Conservation (phyloP, 306 rosid species). For the Carpinus viminea region DNA sequence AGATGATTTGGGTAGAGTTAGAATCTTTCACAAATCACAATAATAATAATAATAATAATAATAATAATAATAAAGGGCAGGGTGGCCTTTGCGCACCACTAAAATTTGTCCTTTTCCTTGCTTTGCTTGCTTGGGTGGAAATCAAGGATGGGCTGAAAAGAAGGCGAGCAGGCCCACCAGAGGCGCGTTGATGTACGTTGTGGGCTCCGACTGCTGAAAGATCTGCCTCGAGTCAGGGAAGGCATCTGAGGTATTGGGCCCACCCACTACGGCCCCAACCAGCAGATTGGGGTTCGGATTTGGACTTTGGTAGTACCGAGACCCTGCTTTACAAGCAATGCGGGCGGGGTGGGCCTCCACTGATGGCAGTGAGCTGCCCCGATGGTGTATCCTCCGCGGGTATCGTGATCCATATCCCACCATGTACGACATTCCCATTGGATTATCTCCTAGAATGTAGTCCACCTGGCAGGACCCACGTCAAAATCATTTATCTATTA, state of each 20-base stretch:
- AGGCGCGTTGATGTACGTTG: conserved; percentile 82
- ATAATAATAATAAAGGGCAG: conserved; percentile 1
- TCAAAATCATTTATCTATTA: not conserved
- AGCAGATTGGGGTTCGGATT: conserved; percentile 74
- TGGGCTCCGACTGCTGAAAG: conserved; percentile 93
- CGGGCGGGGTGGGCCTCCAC: conserved; percentile 68
- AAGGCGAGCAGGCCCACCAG: conserved; percentile 86
- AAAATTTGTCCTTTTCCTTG: not conserved
- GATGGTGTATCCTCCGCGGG: conserved; percentile 90
- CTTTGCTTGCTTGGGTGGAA: not conserved
- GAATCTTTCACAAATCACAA: conserved; percentile 30
- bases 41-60: conserved; percentile 9
- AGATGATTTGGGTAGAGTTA: conserved; percentile 9
- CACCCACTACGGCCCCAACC: conserved; percentile 90
- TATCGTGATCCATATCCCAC: conserved; percentile 87
- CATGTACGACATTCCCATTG: conserved; percentile 91
- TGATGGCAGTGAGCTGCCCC: conserved; percentile 86
- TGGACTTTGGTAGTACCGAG: conserved; percentile 61
- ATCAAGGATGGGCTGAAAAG: conserved; percentile 79
- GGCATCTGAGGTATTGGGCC: conserved; percentile 74
- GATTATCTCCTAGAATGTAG: conserved; percentile 91
- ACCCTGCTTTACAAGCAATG: conserved; percentile 84
- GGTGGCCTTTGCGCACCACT: conserved; percentile 51
- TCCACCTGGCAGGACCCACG: conserved; percentile 67
- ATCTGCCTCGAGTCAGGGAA: conserved; percentile 91